Evolutionary conservation across 2,329 filamentous ascomycete genomes (phyloP).

Genomic region (Calonectria ilicicola): DNA sequence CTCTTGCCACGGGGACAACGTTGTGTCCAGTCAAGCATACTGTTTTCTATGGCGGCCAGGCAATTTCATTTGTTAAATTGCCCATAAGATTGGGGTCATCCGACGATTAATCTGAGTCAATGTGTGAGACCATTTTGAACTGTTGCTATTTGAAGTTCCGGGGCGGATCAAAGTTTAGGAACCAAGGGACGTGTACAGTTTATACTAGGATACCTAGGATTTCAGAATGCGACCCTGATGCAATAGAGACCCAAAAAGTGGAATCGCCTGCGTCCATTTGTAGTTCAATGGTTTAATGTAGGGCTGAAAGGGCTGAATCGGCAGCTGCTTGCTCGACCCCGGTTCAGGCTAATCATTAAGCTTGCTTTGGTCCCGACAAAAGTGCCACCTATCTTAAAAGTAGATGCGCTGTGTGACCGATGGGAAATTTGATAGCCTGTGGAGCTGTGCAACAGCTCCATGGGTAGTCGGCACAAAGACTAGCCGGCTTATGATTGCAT

Average conservation of each 20-base stretch:
- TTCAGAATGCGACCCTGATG: neutral
- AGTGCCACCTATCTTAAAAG: neutral
- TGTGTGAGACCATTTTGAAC: neutral
- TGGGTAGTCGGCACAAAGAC: neutral
- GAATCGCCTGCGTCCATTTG: no score
- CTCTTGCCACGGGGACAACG: neutral
- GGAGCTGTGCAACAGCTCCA: neutral
- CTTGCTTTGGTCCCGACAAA: neutral
- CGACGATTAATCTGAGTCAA: neutral
- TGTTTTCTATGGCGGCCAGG: neutral
- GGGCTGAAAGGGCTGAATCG: neutral
- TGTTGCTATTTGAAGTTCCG: neutral
- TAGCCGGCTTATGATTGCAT: neutral
- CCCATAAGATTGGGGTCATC: neutral
- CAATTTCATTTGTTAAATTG: neutral
- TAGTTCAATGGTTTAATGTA: neutral
- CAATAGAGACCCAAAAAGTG: no score
- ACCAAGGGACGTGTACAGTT: neutral
- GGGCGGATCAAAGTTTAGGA: neutral
- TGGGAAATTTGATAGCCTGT: neutral
- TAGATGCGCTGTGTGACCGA: neutral
- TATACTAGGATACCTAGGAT: neutral
- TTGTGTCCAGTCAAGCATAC: neutral
- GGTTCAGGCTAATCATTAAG: neutral
- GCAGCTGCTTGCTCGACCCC: neutral